Evolutionary conservation across 768 basidiomycete genomes (phyloP), one percentile per base, ranked within the genome.

Genomic region (Harrya chromipes): DNA sequence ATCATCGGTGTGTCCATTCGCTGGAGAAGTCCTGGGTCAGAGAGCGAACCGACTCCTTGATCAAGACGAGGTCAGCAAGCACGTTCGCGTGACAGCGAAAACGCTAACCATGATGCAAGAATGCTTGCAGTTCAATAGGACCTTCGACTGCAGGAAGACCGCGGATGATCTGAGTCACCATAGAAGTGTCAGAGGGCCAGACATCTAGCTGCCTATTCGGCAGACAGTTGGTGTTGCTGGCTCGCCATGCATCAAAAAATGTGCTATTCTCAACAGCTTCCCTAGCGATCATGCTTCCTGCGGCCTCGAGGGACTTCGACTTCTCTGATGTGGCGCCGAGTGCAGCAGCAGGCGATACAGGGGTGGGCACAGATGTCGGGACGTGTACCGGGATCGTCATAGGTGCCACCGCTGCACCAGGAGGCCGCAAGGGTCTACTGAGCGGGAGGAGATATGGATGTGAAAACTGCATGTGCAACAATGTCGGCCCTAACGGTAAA

Each of bases 341-440:
- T 1, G 74, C 73, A 1, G 86, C 85, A 4, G 87, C 88, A 17
- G 90, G 90, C 0, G 90, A 92, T 3, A 92, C 87, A 1, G 90
- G 90, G 0, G 90, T 93, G 1, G 88, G 89, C 0, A 85, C 89
- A n/a, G 78, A 77, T 3, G 73, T 72, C 4, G 69, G 70, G 4
- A 74, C 61, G 13, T 72, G 65, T 14, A 71, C 61, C 0, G 73
- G 68, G 4, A 74, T 70, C 54, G 71, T 70, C 40, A 75, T 73
- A 9, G 77, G 74, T 12, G 73, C 73, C 3, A 78, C 72, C 21
- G 74, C 74, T 10, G 78, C 72, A 1, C 75, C 84, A 1, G 82
- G 82, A 1, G 83, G 78, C 1, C 80, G 79, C 3, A 89, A 68
- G 4, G 85, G 77, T 21, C 70, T 73, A 56, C 83, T 80, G 35